These are phyloP conservation scores for Inosperma sp. DNA, from an alignment of 768 basidiomycete genomes.

Conservation along the genomic window DNA sequence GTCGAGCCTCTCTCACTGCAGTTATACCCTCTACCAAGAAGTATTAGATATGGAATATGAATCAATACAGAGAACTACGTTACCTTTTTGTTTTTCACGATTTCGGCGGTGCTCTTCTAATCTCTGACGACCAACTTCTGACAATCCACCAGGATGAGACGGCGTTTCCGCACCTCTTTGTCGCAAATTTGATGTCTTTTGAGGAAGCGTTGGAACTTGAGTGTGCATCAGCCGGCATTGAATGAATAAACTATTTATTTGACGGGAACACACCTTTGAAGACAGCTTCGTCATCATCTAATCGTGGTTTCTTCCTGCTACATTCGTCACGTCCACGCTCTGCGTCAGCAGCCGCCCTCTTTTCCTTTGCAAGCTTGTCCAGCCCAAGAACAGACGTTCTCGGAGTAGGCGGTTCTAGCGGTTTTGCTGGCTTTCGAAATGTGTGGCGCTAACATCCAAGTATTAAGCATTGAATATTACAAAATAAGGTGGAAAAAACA, in stretches of 20 bases:
- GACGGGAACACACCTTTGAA: slow-evolving; percentile 73
- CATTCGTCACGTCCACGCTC: slow-evolving; percentile 40
- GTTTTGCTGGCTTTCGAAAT: slow-evolving; percentile 71
- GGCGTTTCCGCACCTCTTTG: slow-evolving; percentile 88
- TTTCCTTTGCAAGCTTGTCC: slow-evolving; percentile 85
- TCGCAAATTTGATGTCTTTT: slow-evolving; percentile 52
- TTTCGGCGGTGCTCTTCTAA: slow-evolving; percentile 75
- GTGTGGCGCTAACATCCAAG: slow-evolving; percentile 71
- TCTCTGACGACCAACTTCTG: slow-evolving; percentile 62
- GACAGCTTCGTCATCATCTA: slow-evolving; percentile 62
- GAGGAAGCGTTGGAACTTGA: slow-evolving; percentile 80
- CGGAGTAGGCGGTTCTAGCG: slow-evolving; percentile 72
- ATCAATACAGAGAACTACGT: slow-evolving; percentile 4
- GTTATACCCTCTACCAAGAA: slow-evolving; percentile 60
- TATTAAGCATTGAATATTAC: slow-evolving; percentile 10
- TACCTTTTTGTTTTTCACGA: slow-evolving; percentile 68
- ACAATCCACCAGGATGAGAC: slow-evolving; percentile 86
- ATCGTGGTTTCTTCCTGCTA: slow-evolving; percentile 62
- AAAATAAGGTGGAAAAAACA: neutral
- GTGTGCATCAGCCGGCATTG: slow-evolving; percentile 8
- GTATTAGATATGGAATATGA: neutral
- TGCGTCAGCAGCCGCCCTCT: slow-evolving; percentile 56
- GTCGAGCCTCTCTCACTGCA: slow-evolving; percentile 50
- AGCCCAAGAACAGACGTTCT: slow-evolving; percentile 79
- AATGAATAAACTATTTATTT: too few species aligned